Conservation (phyloP, 2,329 filamentous ascomycete species). For the Arthrocladium fulminans region DNA sequence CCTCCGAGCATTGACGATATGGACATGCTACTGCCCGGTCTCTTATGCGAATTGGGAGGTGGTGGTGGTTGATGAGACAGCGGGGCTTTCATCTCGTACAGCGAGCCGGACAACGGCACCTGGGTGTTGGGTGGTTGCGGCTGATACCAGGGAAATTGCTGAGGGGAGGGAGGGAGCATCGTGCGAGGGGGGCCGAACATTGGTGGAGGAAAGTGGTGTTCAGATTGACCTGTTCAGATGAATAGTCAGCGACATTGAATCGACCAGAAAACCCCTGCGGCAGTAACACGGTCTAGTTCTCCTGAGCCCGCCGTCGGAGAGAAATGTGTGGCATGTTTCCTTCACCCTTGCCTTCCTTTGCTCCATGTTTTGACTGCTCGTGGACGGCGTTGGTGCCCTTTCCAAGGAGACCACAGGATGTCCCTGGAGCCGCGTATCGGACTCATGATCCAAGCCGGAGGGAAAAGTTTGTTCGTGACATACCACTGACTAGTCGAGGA, state of each 20-base stretch:
- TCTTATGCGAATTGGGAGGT: slow-evolving; percentile 17
- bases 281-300: no score
- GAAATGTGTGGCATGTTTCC: no score
- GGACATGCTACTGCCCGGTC: slow-evolving; percentile 59
- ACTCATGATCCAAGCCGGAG: neutral
- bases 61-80: slow-evolving; percentile 14
- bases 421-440: neutral
- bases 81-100: slow-evolving; percentile 5
- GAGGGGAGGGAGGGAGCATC: slow-evolving; percentile 9
- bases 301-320: no score
- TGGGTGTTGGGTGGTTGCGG: neutral
- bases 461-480: neutral
- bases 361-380: no score
- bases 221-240: slow-evolving; percentile 16
- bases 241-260: neutral
- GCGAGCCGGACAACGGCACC: neutral
- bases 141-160: slow-evolving; percentile 7
- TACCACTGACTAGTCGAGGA: slow-evolving; percentile 19
- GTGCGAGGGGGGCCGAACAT: slow-evolving; percentile 17
- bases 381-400: no score
- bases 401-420: no score
- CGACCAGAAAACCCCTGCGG: no score
- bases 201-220: slow-evolving; percentile 14
- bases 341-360: no score
- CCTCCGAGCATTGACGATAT: slow-evolving; percentile 63